Conservation (phyloP, 805 yeast genomes). For the Candida ponderosae region DNA sequence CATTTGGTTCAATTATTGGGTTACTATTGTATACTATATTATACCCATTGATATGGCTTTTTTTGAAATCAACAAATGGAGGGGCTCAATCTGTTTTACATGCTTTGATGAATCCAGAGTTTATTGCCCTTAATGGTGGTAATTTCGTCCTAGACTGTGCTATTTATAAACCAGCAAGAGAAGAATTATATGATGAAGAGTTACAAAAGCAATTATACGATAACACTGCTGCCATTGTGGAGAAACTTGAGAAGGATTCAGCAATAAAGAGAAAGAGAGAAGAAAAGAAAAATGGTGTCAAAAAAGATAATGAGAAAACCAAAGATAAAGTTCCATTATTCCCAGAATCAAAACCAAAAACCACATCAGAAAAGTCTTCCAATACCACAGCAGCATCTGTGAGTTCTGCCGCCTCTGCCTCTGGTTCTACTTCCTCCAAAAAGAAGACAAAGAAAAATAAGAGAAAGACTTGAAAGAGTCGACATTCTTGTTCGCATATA, state of each 20-base stretch:
- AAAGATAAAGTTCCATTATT: conserved; percentile 20
- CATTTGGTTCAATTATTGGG: conserved; percentile 67
- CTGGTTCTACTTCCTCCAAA: background rate
- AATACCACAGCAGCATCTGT: background rate
- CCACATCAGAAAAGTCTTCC: background rate
- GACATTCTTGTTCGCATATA: no score
- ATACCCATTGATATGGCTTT: conserved; percentile 79
- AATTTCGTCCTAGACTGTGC: conserved; percentile 69
- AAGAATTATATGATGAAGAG: conserved; percentile 55
- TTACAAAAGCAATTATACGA: conserved; percentile 56
- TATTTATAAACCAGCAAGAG: conserved; percentile 43
- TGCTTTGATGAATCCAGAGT: conserved; percentile 65
- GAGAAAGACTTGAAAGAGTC: no score
- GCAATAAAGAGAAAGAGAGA: conserved; percentile 55
- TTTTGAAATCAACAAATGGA: conserved; percentile 64
- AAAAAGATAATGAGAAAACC: background rate
- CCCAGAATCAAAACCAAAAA: conserved; percentile 12
- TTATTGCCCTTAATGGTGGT: conserved; percentile 56
- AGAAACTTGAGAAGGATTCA: conserved; percentile 56
- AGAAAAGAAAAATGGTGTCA: conserved; percentile 11
- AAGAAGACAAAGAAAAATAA: background rate
- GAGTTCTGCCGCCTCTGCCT: background rate
- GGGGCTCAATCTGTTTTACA: conserved; percentile 77
- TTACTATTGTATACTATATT: conserved; percentile 55
- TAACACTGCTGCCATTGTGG: conserved; percentile 51